These are phyloP conservation scores for Termitomyces sp. DNA, from an alignment of 768 basidiomycete genomes.

Conservation along the genomic window DNA sequence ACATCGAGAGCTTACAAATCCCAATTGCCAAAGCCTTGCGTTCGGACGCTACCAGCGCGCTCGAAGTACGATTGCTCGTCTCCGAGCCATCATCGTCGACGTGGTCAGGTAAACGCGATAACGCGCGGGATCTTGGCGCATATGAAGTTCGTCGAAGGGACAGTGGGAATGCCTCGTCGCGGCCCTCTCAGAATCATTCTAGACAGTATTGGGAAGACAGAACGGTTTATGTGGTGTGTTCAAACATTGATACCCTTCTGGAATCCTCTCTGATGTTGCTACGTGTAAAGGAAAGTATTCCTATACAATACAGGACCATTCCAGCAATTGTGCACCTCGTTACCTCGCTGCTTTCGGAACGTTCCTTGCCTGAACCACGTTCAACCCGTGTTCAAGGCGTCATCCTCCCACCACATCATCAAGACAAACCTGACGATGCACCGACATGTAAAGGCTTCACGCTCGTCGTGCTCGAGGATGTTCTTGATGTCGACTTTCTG, in stretches of 20 bases:
- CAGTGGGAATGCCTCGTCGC: conserved; percentile 26
- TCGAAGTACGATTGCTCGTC: conserved; percentile 65
- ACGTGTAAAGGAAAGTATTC: conserved; percentile 65
- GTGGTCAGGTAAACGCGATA: conserved; percentile 22
- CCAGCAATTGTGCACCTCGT: conserved; percentile 48
- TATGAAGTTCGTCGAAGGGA: conserved; percentile 65
- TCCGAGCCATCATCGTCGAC: conserved; percentile 34
- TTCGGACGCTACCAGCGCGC: conserved; percentile 32
- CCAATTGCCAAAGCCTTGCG: conserved; percentile 58
- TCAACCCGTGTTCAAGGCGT: conserved; percentile 45
- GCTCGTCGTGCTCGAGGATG: conserved; percentile 50
- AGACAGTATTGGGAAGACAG: conserved; percentile 56
- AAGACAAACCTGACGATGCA: conserved; percentile 49
- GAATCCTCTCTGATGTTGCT: background rate
- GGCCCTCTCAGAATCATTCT: conserved; percentile 18
- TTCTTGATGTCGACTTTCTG: conserved; percentile 37
- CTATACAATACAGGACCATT: conserved; percentile 46
- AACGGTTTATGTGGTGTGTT: conserved; percentile 66
- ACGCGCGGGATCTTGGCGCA: conserved; percentile 36
- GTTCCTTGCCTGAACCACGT: conserved; percentile 5
- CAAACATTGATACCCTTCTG: background rate
- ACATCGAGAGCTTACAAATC: conserved; percentile 34
- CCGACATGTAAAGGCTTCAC: conserved; percentile 76
- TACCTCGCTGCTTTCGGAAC: conserved; percentile 26
- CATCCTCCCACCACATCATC: conserved; percentile 57